phyloP scores from a whole-genome alignment of 2,329 filamentous ascomycete genomes.

The Knufia petricola region DNA sequence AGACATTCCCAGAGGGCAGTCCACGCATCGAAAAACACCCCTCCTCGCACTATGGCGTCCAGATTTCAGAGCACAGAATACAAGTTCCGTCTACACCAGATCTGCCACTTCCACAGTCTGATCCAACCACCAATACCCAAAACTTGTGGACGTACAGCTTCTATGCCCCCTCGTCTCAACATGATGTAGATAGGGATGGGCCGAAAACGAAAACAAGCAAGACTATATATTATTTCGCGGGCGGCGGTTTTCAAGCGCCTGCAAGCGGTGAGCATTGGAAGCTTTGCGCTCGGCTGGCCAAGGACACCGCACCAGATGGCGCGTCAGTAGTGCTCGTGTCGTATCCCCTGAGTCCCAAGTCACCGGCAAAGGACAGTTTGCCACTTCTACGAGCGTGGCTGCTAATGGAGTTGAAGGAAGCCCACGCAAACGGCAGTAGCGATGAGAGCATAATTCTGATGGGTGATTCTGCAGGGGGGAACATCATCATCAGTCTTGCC shows the following conservation, averaged over 20 bases:
- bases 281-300: constrained; percentile 38
- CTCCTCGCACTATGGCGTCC: not conserved
- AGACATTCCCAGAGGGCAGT: constrained; percentile 31
- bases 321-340: constrained; percentile 33
- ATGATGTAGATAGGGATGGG: not conserved
- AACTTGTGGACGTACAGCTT: not conserved
- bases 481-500: constrained; percentile 36
- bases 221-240: constrained; percentile 46
- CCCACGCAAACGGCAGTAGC: constrained; percentile 24
- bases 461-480: constrained; percentile 49
- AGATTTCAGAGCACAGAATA: not conserved
- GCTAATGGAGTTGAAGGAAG: constrained; percentile 31
- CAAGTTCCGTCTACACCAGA: not conserved
- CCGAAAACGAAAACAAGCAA: constrained; percentile 11
- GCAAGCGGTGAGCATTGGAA: constrained; percentile 45
- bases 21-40: constrained; percentile 24
- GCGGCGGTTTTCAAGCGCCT: constrained; percentile 47
- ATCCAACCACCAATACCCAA: not conserved
- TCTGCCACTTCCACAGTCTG: not conserved
- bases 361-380: constrained; percentile 41
- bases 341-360: constrained; percentile 45
- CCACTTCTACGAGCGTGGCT: constrained; percentile 41
- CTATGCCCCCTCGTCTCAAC: not conserved
- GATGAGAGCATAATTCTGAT: constrained; percentile 39
- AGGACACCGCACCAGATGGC: constrained; percentile 25